A percentile compares a stretch with the other conserved stretches of the same genome.
Conservation (phyloP, 495 filamentous ascomycete species). For the Talaromyces wortmannii region DNA sequence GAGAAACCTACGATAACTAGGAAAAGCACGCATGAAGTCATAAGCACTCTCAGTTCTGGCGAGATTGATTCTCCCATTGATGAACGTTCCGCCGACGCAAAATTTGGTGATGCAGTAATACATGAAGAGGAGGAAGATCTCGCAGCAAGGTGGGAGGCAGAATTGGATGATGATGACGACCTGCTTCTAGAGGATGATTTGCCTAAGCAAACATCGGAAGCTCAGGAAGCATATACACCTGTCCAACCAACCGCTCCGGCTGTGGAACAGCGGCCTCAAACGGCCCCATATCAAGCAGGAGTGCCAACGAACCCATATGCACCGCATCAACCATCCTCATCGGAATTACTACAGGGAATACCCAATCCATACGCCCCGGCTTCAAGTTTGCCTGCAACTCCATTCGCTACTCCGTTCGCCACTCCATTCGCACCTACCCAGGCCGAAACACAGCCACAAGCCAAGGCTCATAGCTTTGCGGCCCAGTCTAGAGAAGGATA, state of each 20-base stretch:
- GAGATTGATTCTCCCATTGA: slow-evolving; percentile 20
- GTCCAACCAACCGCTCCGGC: neutral
- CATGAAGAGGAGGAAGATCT: slow-evolving; percentile 51
- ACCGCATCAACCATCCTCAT: slow-evolving; percentile 38
- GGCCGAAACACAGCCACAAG: slow-evolving; percentile 25
- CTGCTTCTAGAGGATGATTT: slow-evolving; percentile 60
- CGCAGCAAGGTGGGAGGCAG: slow-evolving; percentile 76
- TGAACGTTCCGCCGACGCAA: neutral
- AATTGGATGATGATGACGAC: slow-evolving; percentile 72
- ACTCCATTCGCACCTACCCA: slow-evolving; percentile 31
- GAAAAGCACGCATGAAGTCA: slow-evolving; percentile 37
- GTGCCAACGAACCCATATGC: slow-evolving; percentile 20
- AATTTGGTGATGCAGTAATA: slow-evolving; percentile 8
- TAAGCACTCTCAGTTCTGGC: slow-evolving; percentile 22
- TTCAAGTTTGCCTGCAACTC: slow-evolving; percentile 24
- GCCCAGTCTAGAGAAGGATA: slow-evolving; percentile 89
- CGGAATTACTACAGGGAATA: slow-evolving; percentile 27
- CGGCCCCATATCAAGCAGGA: neutral
- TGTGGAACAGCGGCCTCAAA: neutral
- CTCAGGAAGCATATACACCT: neutral
- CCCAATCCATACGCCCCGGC: slow-evolving; percentile 11
- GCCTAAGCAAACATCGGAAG: neutral
- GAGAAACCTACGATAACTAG: slow-evolving; percentile 20
- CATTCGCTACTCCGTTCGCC: slow-evolving; percentile 30
- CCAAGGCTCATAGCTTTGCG: slow-evolving; percentile 66